Percentiles rank a stretch among this genome's conserved stretches.
Evolutionary conservation across 2,329 filamentous ascomycete genomes (phyloP).

Genomic region (Penicillium olsonii): DNA sequence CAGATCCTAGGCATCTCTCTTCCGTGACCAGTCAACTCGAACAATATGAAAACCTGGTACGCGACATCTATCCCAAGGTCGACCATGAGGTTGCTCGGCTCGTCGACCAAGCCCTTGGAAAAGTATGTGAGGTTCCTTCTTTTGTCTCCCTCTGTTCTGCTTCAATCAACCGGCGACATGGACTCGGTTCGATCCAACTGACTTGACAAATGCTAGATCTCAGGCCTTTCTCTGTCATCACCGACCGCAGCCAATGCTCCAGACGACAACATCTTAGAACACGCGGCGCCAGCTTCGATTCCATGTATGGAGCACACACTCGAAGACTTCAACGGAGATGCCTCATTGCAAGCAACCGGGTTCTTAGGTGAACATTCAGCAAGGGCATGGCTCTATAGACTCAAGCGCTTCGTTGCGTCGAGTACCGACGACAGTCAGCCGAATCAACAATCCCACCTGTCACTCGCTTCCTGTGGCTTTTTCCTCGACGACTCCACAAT

Average conservation of each 20-base stretch:
- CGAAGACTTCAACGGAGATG: slow-evolving; percentile 46
- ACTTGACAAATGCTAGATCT: background rate
- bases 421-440: slow-evolving; percentile 22
- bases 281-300: slow-evolving; percentile 7
- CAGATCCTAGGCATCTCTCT: slow-evolving; percentile 36
- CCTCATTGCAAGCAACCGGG: slow-evolving; percentile 39
- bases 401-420: slow-evolving; percentile 38
- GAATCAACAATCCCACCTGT: slow-evolving; percentile 30
- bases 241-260: background rate
- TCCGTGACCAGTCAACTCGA: slow-evolving; percentile 41
- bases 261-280: background rate
- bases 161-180: too few species aligned
- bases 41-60: slow-evolving; percentile 39
- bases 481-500: slow-evolving; percentile 43
- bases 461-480: slow-evolving; percentile 26
- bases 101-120: slow-evolving; percentile 36
- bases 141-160: too few species aligned
- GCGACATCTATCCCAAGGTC: slow-evolving; percentile 36
- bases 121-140: slow-evolving; percentile 35
- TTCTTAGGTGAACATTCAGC: slow-evolving; percentile 50
- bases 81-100: slow-evolving; percentile 33
- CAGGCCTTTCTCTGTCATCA: background rate
- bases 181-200: too few species aligned
- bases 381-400: slow-evolving; percentile 45
- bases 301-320: slow-evolving; percentile 42